These are phyloP conservation scores for Suillus alpinus DNA, from an alignment of 768 basidiomycete genomes.

Conservation along the genomic window DNA sequence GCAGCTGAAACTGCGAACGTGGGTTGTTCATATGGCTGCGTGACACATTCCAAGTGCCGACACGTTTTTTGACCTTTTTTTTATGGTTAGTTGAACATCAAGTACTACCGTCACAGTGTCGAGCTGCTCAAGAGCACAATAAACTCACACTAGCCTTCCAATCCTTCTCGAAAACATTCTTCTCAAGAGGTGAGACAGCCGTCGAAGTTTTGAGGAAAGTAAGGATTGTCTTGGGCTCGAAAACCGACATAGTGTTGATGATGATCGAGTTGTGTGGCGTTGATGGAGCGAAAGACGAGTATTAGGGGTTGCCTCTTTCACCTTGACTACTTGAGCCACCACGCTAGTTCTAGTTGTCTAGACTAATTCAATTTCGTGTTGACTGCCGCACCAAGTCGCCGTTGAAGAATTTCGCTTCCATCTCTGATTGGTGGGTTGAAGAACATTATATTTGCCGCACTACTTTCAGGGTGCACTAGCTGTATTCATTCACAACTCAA, in stretches of 20 bases:
- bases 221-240: slow-evolving; percentile 8
- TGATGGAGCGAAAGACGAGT: neutral
- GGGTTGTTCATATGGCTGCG: neutral
- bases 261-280: no score
- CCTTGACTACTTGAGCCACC: neutral
- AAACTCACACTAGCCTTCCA: neutral
- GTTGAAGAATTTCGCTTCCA: neutral
- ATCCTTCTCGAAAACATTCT: neutral
- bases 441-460: no score
- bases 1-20: slow-evolving; percentile 12
- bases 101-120: no score
- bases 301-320: neutral
- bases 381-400: neutral
- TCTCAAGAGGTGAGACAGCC: neutral
- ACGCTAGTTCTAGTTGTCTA: neutral
- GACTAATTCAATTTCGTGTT: neutral
- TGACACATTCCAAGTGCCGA: neutral
- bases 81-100: no score
- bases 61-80: slow-evolving; percentile 3
- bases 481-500: neutral
- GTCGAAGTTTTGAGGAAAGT: neutral
- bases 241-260: slow-evolving; percentile 10
- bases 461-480: no score
- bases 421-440: neutral
- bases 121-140: neutral